Conservation (phyloP, 2,329 filamentous ascomycete species). For the Sclerotinia trifoliorum region DNA sequence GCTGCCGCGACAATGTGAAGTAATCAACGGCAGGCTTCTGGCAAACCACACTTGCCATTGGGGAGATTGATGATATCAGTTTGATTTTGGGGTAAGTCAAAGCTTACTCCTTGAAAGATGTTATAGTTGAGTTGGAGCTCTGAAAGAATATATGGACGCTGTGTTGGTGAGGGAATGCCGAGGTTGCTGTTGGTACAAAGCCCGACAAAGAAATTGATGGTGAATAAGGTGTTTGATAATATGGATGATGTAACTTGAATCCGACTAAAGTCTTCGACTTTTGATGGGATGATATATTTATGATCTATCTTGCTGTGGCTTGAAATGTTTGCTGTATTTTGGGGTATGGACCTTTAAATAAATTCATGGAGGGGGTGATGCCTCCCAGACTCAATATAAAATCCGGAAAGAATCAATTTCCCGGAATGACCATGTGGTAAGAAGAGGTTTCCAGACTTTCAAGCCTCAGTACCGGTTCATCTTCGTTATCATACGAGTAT, state of each 20-base stretch:
- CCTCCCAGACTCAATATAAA: conserved; percentile 3
- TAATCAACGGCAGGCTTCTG: conserved; percentile 29
- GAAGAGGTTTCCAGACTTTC: conserved; percentile 14
- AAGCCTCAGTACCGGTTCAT: conserved; percentile 23
- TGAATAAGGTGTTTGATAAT: conserved; percentile 13
- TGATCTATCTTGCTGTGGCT: conserved; percentile 20
- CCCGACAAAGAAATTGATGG: conserved; percentile 18
- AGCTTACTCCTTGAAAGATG: conserved; percentile 18
- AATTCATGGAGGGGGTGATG: background rate
- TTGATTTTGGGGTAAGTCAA: conserved; percentile 17
- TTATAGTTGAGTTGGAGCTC: background rate
- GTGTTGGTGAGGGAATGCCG: conserved; percentile 5
- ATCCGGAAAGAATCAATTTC: background rate
- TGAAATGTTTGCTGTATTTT: conserved; percentile 11
- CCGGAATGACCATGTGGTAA: conserved; percentile 10
- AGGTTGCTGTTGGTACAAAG: conserved; percentile 15
- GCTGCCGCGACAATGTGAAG: conserved; percentile 27
- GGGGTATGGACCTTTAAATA: conserved; percentile 21
- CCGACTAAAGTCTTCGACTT: background rate
- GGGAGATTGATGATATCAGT: conserved; percentile 6
- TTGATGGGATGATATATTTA: conserved; percentile 15
- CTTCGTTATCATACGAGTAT: conserved; percentile 25
- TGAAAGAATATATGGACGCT: conserved; percentile 14
- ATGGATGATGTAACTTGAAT: background rate
- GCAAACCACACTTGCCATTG: conserved; percentile 28